These are phyloP conservation scores for Alternaria hordeiaustralica DNA, from an alignment of 2,329 filamentous ascomycete genomes.

Conservation along the genomic window DNA sequence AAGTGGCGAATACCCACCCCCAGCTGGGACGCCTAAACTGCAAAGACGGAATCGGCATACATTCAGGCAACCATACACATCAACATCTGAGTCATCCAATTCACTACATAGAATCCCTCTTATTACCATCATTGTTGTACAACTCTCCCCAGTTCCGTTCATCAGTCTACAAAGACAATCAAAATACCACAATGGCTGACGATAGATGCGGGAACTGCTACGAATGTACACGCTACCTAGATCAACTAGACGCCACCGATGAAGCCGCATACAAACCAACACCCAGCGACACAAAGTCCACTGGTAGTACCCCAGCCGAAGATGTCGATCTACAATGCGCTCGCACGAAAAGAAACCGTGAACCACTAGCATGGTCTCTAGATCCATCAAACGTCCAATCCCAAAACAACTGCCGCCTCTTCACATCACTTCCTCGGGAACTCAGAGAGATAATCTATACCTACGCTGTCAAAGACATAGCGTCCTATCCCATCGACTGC, in stretches of 20 bases:
- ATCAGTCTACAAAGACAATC: neutral
- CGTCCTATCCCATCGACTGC: constrained; percentile 6
- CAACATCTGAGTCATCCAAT: neutral
- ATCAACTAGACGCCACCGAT: neutral
- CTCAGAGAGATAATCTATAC: constrained; percentile 24
- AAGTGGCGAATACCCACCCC: neutral
- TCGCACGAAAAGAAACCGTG: neutral
- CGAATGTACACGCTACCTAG: neutral
- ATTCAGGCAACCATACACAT: neutral
- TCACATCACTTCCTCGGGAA: constrained; percentile 19
- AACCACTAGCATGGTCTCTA: constrained; percentile 28
- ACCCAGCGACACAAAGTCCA: neutral
- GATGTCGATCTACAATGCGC: neutral
- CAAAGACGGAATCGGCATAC: neutral
- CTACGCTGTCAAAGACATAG: constrained; percentile 20
- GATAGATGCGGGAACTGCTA: neutral
- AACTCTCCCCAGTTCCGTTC: neutral
- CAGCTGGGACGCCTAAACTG: neutral
- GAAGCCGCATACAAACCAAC: neutral
- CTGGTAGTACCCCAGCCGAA: neutral
- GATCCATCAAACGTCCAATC: neutral
- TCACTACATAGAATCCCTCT: accelerated
- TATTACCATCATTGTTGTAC: neutral
- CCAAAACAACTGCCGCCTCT: constrained; percentile 20
- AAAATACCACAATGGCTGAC: neutral